Conservation (phyloP, 805 yeast species). For the Wickerhamiella galacta region DNA sequence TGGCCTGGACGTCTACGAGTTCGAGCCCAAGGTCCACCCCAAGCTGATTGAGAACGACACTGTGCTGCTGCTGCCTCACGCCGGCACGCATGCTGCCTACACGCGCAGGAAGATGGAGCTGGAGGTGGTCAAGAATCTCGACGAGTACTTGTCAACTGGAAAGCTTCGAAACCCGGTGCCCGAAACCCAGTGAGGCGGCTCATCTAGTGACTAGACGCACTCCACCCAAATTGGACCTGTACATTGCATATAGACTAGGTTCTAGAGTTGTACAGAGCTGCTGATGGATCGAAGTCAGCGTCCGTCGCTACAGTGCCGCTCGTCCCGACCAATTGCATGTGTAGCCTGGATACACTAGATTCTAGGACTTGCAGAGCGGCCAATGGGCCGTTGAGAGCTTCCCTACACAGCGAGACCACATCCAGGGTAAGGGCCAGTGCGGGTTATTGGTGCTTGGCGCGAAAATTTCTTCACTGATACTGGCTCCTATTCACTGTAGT, state of each 20-base stretch:
- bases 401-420: too few relatives aligned
- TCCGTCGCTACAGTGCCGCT: neutral
- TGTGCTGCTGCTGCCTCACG: slow-evolving; percentile 40
- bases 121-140: slow-evolving; percentile 53
- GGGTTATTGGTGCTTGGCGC: too few relatives aligned
- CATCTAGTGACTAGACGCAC: slow-evolving; percentile 10
- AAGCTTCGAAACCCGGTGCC: slow-evolving; percentile 67
- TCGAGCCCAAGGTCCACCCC: slow-evolving; percentile 37
- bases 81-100: slow-evolving; percentile 28
- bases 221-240: neutral
- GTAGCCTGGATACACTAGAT: too few relatives aligned
- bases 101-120: slow-evolving; percentile 61
- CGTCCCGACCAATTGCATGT: too few relatives aligned
- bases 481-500: slow-evolving; percentile 23
- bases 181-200: slow-evolving; percentile 35
- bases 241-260: slow-evolving; percentile 8
- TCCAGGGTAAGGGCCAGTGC: too few relatives aligned
- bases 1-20: slow-evolving; percentile 46
- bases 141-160: slow-evolving; percentile 41
- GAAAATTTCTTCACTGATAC: slow-evolving; percentile 18
- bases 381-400: too few relatives aligned
- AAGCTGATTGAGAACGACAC: slow-evolving; percentile 31
- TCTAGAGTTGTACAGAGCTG: slow-evolving; percentile 1
- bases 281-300: neutral
- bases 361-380: too few relatives aligned